Evolutionary conservation across 805 yeast genomes (phyloP).

Genomic region (Myxozyma vanderwaltii): DNA sequence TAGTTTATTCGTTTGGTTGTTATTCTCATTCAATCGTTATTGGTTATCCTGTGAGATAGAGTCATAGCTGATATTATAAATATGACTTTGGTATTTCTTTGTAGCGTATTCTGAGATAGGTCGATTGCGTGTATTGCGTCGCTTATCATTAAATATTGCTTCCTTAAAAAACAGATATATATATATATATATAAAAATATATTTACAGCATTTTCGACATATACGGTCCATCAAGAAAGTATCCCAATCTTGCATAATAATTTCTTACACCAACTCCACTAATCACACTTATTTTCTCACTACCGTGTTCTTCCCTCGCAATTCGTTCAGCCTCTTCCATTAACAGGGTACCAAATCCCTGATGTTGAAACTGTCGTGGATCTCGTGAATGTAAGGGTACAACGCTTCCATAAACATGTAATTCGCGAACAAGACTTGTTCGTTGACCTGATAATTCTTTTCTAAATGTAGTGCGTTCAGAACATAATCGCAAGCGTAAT

Average conservation of each 20-base stretch:
- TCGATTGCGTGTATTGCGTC: too few relatives aligned
- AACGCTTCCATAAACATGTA: conserved; percentile 96
- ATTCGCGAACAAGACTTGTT: conserved; percentile 92
- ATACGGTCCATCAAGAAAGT: conserved; percentile 90
- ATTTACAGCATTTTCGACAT: conserved; percentile 71
- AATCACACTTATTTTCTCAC: conserved; percentile 86
- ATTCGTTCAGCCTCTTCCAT: conserved; percentile 99
- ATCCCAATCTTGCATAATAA: conserved; percentile 90
- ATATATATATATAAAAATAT: too few relatives aligned
- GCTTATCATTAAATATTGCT: too few relatives aligned
- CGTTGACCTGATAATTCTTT: conserved; percentile 82
- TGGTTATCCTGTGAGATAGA: too few relatives aligned
- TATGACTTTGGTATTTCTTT: too few relatives aligned
- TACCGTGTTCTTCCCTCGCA: conserved; percentile 92
- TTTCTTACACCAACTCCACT: conserved; percentile 98
- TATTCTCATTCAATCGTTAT: too few relatives aligned
- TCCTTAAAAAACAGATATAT: too few relatives aligned
- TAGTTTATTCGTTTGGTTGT: too few relatives aligned
- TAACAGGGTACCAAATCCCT: conserved; percentile 93
- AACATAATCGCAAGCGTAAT: conserved; percentile 81
- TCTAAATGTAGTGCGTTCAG: conserved; percentile 85
- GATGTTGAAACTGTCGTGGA: conserved; percentile 98
- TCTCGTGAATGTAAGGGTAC: conserved; percentile 96
- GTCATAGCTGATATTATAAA: too few relatives aligned
- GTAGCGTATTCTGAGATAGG: too few relatives aligned